Percentiles rank a stretch among this genome's conserved stretches.
phyloP scores from a whole-genome alignment of 2,329 filamentous ascomycete species.

The Fusarium guadeloupense region DNA sequence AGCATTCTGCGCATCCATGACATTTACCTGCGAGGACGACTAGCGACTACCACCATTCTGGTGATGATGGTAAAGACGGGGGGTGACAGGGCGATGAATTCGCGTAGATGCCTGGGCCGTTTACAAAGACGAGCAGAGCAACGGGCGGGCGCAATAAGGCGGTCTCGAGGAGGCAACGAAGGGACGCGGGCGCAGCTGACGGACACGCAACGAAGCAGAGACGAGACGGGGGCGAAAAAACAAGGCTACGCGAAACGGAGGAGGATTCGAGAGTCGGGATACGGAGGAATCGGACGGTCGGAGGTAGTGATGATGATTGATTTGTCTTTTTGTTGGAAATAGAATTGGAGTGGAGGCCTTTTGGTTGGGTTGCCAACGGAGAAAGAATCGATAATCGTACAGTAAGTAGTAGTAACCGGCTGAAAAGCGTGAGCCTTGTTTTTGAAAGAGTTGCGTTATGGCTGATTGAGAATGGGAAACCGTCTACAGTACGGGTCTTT shows the following conservation, averaged over 20 bases:
- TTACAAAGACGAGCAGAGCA: conserved; percentile 8
- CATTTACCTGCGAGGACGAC: conserved; percentile 65
- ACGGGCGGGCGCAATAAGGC: conserved; percentile 21
- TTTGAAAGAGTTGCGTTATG: conserved; percentile 16
- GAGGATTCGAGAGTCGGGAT: conserved; percentile 14
- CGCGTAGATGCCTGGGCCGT: conserved; percentile 37
- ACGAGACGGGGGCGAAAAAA: conserved; percentile 9
- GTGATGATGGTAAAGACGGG: conserved; percentile 44
- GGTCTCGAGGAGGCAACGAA: conserved; percentile 12
- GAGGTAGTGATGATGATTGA: conserved; percentile 9
- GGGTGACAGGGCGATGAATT: conserved; percentile 41
- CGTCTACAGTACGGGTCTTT: conserved; percentile 31
- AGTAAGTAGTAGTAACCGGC: neutral
- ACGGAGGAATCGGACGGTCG: conserved; percentile 20
- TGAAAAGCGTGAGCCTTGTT: conserved; percentile 40
- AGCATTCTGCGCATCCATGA: conserved; percentile 76
- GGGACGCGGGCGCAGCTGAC: conserved; percentile 24
- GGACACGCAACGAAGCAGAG: conserved; percentile 14
- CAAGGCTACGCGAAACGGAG: conserved; percentile 16
- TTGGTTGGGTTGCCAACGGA: conserved; percentile 16
- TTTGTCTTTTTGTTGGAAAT: conserved; percentile 27
- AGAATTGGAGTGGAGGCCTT: conserved; percentile 31
- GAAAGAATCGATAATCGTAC: conserved; percentile 19
- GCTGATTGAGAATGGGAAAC: conserved; percentile 21
- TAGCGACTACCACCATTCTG: conserved; percentile 68